Base-by-base conservation (phyloP, 1,284 basidiomycete species). In the Malassezia vespertilionis region DNA sequence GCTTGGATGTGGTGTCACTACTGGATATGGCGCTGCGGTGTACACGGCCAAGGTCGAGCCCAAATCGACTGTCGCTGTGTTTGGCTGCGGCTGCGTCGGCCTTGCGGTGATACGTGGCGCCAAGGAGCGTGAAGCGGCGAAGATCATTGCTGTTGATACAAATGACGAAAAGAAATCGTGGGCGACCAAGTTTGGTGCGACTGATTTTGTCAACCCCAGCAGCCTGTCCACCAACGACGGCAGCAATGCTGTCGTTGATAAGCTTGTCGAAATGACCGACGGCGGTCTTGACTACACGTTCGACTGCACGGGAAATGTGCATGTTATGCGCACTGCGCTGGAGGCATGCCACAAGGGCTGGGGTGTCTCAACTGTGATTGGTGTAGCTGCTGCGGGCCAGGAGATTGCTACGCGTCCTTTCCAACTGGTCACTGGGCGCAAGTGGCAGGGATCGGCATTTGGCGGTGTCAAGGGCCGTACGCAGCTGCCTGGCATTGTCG, bases 401-500 rank as follows among this genome's bases (percentile, higher is more conserved):
- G 91, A 99, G 74, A 96, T 99, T 64, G 80, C 86, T 9, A 97
- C 93, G 38, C 79, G 93, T 54, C 91, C 91, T 79, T 70, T 70
- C 70, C 78, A 80, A 69, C 75, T 80, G 35, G 79, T 88, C 23
- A 97, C 93, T 42, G 93, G 93, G 48, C 82, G 93, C 87, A 83
- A 82, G 46, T 96, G 93, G 91, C 83, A 89, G 67, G 93, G 93
- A 35, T 78, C 80, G 33, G 93, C 93, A 0, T 99, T 97, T 63
- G 93, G 93, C 57, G 93, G 93, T 54, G 90, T 97, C 58, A 97
- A 96, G 76, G 93, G 91, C 33, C 81, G 91, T 49, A 88, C 89
- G 30, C 90, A 96, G 74, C 51, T 62, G 44, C 63, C 65, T 5
- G 67, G 63, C 20, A 36, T 69, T 22, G 59, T 65, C 5, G 57